Conservation (phyloP, 768 basidiomycete species). For the Phaffia tasmanica region DNA sequence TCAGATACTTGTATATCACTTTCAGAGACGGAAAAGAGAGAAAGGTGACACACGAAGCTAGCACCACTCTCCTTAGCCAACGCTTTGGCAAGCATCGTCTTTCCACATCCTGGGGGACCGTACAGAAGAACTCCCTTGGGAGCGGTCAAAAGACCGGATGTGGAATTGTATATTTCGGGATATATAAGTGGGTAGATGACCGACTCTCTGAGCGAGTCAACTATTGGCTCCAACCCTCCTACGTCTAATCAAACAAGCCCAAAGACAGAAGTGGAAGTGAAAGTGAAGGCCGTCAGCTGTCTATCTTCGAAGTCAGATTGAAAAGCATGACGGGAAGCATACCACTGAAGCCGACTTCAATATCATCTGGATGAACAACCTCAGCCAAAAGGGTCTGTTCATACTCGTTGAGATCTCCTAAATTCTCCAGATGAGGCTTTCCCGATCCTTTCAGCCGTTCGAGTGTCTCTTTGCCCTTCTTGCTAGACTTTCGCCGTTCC, state of each 20-base stretch:
- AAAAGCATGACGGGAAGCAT: conserved; percentile 25
- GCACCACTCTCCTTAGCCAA: conserved; percentile 94
- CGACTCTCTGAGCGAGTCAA: conserved; percentile 80
- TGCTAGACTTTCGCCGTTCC: conserved; percentile 8
- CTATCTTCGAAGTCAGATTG: background rate
- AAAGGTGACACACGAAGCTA: conserved; percentile 49
- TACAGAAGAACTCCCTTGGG: conserved; percentile 94
- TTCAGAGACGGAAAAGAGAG: background rate
- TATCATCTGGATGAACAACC: conserved; percentile 84
- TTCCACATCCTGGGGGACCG: conserved; percentile 95
- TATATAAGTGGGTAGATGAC: conserved; percentile 90
- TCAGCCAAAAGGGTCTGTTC: conserved; percentile 90
- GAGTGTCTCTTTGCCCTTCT: conserved; percentile 36
- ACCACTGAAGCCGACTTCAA: conserved; percentile 64
- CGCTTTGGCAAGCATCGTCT: conserved; percentile 98
- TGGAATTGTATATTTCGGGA: conserved; percentile 68
- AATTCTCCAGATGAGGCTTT: conserved; percentile 41
- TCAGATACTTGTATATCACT: too few relatives aligned
- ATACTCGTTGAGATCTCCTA: conserved; percentile 71
- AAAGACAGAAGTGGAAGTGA: background rate
- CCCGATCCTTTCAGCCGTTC: conserved; percentile 27
- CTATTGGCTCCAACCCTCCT: conserved; percentile 84
- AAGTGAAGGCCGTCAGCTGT: background rate
- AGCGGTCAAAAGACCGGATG: conserved; percentile 71
- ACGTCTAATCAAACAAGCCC: conserved; percentile 49